phyloP scores from a whole-genome alignment of 1,139 yeast genomes.

The Pichia kudriavzevii region DNA sequence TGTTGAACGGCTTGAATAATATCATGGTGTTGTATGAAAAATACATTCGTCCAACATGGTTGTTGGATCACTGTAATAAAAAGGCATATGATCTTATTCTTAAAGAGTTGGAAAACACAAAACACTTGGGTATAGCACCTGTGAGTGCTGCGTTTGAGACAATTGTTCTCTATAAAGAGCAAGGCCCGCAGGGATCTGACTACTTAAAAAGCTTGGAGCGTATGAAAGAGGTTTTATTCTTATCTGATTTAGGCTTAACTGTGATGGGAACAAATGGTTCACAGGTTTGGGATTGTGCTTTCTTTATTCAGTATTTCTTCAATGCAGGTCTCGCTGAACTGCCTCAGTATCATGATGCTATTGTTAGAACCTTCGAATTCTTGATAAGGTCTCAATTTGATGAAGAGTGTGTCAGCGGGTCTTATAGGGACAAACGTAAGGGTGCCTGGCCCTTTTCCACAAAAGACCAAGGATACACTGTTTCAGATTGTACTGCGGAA shows the following conservation, averaged over 20 bases:
- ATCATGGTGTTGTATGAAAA: slow-evolving; percentile 58
- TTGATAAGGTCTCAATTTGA: slow-evolving; percentile 79
- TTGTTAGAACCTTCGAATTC: slow-evolving; percentile 60
- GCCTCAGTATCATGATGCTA: slow-evolving; percentile 57
- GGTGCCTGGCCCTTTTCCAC: slow-evolving; percentile 99
- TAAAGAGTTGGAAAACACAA: slow-evolving; percentile 75
- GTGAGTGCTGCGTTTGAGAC: slow-evolving; percentile 82
- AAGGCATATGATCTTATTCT: slow-evolving; percentile 55
- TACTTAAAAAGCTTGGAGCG: slow-evolving; percentile 52
- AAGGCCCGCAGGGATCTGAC: slow-evolving; percentile 60
- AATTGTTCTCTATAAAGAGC: slow-evolving; percentile 57
- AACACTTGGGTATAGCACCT: slow-evolving; percentile 85
- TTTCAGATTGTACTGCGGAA: slow-evolving; percentile 96
- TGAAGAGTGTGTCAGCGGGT: slow-evolving; percentile 67
- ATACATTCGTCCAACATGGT: slow-evolving; percentile 66
- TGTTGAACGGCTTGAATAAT: slow-evolving; percentile 59
- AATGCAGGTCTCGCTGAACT: slow-evolving; percentile 71
- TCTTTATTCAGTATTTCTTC: slow-evolving; percentile 76
- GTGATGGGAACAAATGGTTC: slow-evolving; percentile 97
- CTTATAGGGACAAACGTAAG: slow-evolving; percentile 71
- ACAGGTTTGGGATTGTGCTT: slow-evolving; percentile 96
- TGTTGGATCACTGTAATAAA: slow-evolving; percentile 45
- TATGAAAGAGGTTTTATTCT: slow-evolving; percentile 71
- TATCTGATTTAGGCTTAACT: slow-evolving; percentile 86
- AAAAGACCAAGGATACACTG: slow-evolving; percentile 92